These are phyloP conservation scores for Postia placenta DNA, from an alignment of 768 basidiomycete species.

Conservation along the genomic window DNA sequence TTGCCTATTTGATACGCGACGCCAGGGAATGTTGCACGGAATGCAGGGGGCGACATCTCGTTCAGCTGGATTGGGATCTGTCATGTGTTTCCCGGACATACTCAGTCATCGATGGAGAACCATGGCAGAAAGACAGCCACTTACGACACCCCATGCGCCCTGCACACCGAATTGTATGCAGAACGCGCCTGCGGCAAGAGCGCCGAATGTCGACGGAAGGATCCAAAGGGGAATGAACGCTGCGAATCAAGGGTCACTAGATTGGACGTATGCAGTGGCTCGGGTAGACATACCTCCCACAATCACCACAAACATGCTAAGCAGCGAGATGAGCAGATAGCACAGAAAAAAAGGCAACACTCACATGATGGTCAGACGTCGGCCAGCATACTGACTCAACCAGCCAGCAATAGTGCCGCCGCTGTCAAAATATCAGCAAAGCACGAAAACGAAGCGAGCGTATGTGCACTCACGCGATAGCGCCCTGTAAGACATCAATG, in stretches of 20 bases:
- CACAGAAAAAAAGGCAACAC: constrained; percentile 1
- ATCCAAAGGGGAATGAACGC: constrained; percentile 79
- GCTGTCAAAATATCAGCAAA: constrained; percentile 23
- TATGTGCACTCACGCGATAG: constrained; percentile 32
- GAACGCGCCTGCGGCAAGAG: constrained; percentile 79
- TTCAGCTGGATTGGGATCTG: constrained; percentile 72
- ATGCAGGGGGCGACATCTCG: constrained; percentile 84
- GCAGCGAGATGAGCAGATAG: background rate
- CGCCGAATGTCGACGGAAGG: constrained; percentile 60
- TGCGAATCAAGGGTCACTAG: background rate
- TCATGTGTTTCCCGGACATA: background rate
- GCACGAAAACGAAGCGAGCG: background rate
- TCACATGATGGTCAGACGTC: constrained; percentile 72
- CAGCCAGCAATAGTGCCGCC: constrained; percentile 72
- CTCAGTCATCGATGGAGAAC: background rate
- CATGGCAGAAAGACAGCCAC: constrained; percentile 19
- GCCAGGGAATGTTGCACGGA: constrained; percentile 84
- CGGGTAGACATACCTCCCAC: constrained; percentile 32
- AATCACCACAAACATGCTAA: constrained; percentile 47
- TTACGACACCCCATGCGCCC: constrained; percentile 84
- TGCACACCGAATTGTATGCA: constrained; percentile 86
- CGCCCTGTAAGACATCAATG: constrained; percentile 26
- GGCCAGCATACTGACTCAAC: constrained; percentile 70
- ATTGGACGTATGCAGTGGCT: too few relatives aligned
- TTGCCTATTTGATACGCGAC: constrained; percentile 83